These are phyloP conservation scores for Microcyclospora tardicrescens DNA, from an alignment of 2,329 filamentous ascomycete genomes.

Conservation along the genomic window DNA sequence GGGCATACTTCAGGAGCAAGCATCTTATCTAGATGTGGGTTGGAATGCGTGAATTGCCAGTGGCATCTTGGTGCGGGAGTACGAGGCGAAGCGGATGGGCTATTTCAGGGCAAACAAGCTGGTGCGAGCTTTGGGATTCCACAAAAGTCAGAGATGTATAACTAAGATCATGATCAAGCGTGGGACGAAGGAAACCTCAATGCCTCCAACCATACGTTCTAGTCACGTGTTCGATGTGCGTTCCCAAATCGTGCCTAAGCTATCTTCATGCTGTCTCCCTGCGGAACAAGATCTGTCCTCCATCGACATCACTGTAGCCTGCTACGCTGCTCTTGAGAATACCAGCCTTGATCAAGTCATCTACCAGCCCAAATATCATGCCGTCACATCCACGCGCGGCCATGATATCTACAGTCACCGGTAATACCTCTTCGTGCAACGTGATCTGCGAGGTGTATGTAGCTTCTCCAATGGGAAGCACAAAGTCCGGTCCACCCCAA, in stretches of 20 bases:
- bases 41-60: neutral
- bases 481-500: slow-evolving; percentile 35
- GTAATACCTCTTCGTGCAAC: slow-evolving; percentile 37
- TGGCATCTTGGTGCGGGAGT: no score
- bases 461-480: slow-evolving; percentile 32
- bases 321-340: slow-evolving; percentile 34
- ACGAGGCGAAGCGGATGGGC: no score
- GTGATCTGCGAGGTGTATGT: slow-evolving; percentile 37
- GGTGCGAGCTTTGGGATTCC: no score
- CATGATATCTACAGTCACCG: slow-evolving; percentile 46
- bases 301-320: slow-evolving; percentile 29
- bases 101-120: no score
- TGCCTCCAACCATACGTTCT: no score
- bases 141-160: no score
- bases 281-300: slow-evolving; percentile 29
- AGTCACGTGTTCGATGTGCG: no score
- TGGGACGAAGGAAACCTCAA: no score
- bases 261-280: slow-evolving; percentile 1
- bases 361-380: slow-evolving; percentile 41
- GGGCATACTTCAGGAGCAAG: slow-evolving; percentile 83
- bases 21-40: slow-evolving; percentile 33
- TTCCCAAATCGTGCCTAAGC: no score
- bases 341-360: slow-evolving; percentile 38
- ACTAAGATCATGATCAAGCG: no score
- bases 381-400: slow-evolving; percentile 49